Conservation (phyloP, 2,329 filamentous ascomycete species). For the Ophiocordyceps camponoti-saundersi region DNA sequence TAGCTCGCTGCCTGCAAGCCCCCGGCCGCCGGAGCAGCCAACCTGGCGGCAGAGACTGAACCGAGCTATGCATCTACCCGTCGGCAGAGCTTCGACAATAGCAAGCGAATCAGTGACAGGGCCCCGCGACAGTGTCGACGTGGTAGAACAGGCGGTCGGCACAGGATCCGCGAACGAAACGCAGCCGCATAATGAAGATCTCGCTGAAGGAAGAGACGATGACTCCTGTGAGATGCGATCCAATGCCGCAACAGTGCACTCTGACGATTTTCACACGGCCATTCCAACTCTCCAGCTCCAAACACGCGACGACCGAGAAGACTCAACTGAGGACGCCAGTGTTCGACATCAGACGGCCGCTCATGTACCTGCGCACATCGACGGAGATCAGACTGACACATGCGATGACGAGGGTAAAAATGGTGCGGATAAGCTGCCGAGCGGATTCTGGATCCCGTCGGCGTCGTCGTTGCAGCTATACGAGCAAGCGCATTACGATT, state of each 20-base stretch:
- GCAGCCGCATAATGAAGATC: background rate
- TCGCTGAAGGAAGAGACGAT: background rate
- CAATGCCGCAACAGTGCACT: constrained; percentile 17
- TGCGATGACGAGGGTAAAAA: background rate
- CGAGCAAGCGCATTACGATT: background rate
- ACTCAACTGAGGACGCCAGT: background rate
- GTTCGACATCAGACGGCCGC: background rate
- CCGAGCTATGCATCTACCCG: constrained; percentile 11
- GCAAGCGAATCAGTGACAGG: constrained; percentile 9
- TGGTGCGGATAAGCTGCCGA: background rate
- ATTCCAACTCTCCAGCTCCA: background rate
- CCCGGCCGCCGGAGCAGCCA: constrained; percentile 2
- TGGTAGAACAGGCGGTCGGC: background rate
- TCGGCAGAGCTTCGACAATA: constrained; percentile 19
- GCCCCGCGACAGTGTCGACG: background rate
- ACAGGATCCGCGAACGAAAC: background rate
- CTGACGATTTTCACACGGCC: constrained; percentile 14
- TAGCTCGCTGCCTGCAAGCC: background rate
- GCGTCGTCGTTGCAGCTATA: background rate
- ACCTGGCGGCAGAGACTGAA: constrained; percentile 12
- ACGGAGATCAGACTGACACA: background rate
- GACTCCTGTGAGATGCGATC: constrained; percentile 9
- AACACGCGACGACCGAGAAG: background rate
- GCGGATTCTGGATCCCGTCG: background rate
- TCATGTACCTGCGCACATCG: no score